phyloP scores from a whole-genome alignment of 441 rosid species.

The Jatropha multifida region DNA sequence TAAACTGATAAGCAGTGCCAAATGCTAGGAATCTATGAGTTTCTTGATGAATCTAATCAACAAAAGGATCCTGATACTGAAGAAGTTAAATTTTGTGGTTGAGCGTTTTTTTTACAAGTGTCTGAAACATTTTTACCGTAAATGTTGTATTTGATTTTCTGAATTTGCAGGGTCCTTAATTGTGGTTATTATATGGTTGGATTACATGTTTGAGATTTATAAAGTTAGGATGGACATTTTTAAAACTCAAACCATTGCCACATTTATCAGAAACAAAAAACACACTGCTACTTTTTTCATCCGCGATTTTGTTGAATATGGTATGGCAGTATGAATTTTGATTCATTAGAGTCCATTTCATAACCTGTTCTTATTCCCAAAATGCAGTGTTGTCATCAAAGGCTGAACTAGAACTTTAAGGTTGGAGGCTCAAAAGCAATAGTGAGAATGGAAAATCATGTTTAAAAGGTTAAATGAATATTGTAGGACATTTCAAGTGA shows the following conservation, averaged over 20 bases:
- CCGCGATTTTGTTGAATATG: background rate
- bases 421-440: too few species aligned
- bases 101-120: background rate
- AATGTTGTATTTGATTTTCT: background rate
- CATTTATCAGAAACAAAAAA: background rate
- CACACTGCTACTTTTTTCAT: background rate
- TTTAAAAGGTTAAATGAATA: too few species aligned
- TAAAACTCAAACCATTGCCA: background rate
- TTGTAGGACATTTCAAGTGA: too few species aligned
- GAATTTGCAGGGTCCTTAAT: background rate
- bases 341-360: background rate
- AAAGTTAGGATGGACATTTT: background rate
- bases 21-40: background rate
- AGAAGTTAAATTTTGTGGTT: conserved; percentile 4
- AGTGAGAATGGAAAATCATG: too few species aligned
- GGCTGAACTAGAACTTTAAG: too few species aligned
- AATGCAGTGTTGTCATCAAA: background rate
- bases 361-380: background rate
- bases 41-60: background rate
- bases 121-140: background rate
- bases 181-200: background rate
- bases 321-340: background rate
- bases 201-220: background rate
- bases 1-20: background rate
- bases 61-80: background rate